phyloP scores from a whole-genome alignment of 306 rosid species.

The Vicia villosa region DNA sequence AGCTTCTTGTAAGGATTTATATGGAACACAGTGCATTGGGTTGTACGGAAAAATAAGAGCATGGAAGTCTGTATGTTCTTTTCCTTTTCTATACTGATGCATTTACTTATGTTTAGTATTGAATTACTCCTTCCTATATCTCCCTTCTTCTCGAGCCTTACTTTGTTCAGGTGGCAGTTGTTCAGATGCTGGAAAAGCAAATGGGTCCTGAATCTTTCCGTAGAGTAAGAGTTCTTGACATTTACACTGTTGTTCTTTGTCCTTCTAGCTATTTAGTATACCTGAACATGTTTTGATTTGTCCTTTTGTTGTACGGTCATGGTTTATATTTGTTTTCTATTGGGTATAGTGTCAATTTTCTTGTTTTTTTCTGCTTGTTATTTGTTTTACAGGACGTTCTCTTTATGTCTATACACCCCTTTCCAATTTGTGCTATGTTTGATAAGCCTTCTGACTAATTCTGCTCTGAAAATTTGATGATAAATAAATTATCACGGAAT shows the following conservation, averaged over 20 bases:
- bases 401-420: neutral
- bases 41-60: slow-evolving; percentile 87
- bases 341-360: neutral
- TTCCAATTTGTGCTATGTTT: slow-evolving; percentile 5
- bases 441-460: neutral
- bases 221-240: slow-evolving; percentile 58
- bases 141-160: neutral
- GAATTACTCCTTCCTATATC: neutral
- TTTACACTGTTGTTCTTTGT: slow-evolving; percentile 27
- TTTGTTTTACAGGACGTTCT: neutral
- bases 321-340: neutral
- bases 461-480: neutral
- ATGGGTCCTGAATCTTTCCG: slow-evolving; percentile 99
- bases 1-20: slow-evolving; percentile 86
- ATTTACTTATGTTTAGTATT: slow-evolving; percentile 22
- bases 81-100: neutral
- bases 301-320: slow-evolving; percentile 2
- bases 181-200: slow-evolving; percentile 98
- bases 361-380: neutral
- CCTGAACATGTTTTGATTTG: too few relatives aligned
- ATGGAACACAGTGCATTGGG: slow-evolving; percentile 92
- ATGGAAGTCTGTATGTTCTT: slow-evolving; percentile 87
- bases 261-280: slow-evolving; percentile 10
- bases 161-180: slow-evolving; percentile 78
- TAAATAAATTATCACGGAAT: neutral